A percentile compares a stretch with the other conserved stretches of the same genome.
Evolutionary conservation across 202 grass and related monocot species (phyloP).

Genomic region (Panicum virgatum): DNA sequence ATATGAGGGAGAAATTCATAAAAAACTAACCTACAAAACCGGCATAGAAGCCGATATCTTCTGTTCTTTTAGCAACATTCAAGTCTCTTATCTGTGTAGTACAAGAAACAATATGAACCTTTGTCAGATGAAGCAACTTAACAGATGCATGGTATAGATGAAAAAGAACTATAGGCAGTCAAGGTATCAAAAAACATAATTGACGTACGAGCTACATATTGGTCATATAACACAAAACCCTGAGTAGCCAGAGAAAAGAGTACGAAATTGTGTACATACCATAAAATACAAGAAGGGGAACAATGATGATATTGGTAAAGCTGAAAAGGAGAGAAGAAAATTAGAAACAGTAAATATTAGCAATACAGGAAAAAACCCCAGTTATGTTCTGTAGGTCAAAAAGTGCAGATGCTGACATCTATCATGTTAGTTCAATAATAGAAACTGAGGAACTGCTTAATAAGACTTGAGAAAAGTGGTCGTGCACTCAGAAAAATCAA

Average conservation of each 20-base stretch:
- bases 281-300: conserved; percentile 90
- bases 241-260: neutral
- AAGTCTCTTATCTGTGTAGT: conserved; percentile 62
- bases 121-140: neutral
- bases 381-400: neutral
- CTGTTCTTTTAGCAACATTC: conserved; percentile 54
- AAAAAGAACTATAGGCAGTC: neutral
- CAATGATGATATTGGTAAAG: conserved; percentile 59
- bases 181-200: neutral
- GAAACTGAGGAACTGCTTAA: neutral
- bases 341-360: conserved; percentile 22
- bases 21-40: conserved; percentile 66
- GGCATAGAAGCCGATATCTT: conserved; percentile 82
- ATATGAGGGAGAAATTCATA: conserved; percentile 7
- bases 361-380: neutral
- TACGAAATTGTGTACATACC: conserved; percentile 42
- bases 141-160: neutral
- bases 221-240: neutral
- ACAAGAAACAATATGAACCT: neutral
- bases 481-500: neutral
- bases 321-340: conserved; percentile 33
- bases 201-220: neutral
- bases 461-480: neutral
- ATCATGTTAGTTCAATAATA: neutral
- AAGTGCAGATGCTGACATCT: neutral